Conservation (phyloP, 164 flowering plant genomes). For the Chloranthus sessilifolius region DNA sequence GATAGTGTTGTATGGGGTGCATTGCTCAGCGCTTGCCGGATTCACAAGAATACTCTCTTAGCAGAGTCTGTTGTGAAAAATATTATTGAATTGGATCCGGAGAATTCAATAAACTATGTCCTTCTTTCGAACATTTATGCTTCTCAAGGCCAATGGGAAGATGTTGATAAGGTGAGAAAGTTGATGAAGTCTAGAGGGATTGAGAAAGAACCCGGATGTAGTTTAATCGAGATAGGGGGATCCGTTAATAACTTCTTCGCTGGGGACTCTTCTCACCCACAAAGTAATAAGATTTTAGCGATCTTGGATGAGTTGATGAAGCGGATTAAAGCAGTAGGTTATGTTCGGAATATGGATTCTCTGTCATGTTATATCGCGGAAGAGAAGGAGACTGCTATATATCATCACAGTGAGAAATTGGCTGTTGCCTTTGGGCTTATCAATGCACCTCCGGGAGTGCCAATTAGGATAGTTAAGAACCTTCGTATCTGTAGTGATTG, state of each 20-base stretch:
- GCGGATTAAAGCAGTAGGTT: constrained; percentile 21
- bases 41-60: constrained; percentile 17
- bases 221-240: constrained; percentile 28
- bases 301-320: constrained; percentile 20
- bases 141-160: constrained; percentile 25
- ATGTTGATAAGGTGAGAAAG: constrained; percentile 22
- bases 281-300: constrained; percentile 14
- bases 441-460: constrained; percentile 10
- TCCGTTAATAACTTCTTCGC: constrained; percentile 30
- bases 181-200: constrained; percentile 23
- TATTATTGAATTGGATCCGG: constrained; percentile 19
- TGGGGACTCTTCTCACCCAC: constrained; percentile 28
- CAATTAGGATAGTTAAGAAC: constrained; percentile 29
- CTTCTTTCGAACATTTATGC: constrained; percentile 37
- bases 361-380: constrained; percentile 26
- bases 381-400: constrained; percentile 23
- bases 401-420: constrained; percentile 35
- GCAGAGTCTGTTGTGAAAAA: constrained; percentile 21
- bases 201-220: constrained; percentile 31
- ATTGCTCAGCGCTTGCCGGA: constrained; percentile 31
- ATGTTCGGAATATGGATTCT: constrained; percentile 17
- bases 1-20: constrained; percentile 38
- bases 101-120: constrained; percentile 24
- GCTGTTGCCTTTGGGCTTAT: constrained; percentile 36
- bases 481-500: constrained; percentile 35